These are phyloP conservation scores for Areca catechu DNA, from an alignment of 176 grass and related monocot genomes.

Conservation along the genomic window DNA sequence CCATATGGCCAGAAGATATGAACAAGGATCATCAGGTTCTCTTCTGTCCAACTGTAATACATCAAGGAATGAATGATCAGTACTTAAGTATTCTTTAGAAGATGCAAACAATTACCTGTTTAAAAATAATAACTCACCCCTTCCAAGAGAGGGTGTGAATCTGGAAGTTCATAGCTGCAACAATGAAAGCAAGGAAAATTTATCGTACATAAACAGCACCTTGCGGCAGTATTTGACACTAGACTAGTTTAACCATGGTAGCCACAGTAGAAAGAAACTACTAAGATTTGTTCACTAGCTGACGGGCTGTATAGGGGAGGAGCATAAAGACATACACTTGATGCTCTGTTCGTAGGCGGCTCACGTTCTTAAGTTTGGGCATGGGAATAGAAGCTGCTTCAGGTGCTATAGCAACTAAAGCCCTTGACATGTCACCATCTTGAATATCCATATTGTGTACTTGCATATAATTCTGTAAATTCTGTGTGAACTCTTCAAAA, in stretches of 20 bases:
- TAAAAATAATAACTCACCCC: conserved; percentile 37
- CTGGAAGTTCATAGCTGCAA: conserved; percentile 73
- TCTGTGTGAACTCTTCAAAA: conserved; percentile 66
- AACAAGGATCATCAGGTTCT: conserved; percentile 63
- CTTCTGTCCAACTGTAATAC: conserved; percentile 48
- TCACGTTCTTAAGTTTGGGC: conserved; percentile 78
- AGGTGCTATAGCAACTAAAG: conserved; percentile 52
- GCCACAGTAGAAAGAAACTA: no score
- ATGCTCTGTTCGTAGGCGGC: conserved; percentile 80
- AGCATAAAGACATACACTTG: conserved; percentile 51
- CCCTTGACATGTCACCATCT: conserved; percentile 63
- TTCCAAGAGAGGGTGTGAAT: conserved; percentile 54
- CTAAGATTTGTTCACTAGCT: background rate
- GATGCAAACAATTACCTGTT: no score
- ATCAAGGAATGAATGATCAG: background rate
- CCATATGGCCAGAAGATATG: conserved; percentile 80
- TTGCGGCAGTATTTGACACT: background rate
- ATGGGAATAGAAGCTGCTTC: conserved; percentile 72
- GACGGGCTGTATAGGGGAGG: background rate
- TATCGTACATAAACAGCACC: background rate
- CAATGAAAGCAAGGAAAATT: conserved; percentile 6
- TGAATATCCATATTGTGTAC: conserved; percentile 53
- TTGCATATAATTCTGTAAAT: conserved; percentile 72
- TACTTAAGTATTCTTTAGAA: no score
- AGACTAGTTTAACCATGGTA: background rate